A percentile compares a stretch with the other conserved stretches of the same genome.
These are phyloP conservation scores for Royoungia palumana DNA, from an alignment of 768 basidiomycete species.

Conservation along the genomic window DNA sequence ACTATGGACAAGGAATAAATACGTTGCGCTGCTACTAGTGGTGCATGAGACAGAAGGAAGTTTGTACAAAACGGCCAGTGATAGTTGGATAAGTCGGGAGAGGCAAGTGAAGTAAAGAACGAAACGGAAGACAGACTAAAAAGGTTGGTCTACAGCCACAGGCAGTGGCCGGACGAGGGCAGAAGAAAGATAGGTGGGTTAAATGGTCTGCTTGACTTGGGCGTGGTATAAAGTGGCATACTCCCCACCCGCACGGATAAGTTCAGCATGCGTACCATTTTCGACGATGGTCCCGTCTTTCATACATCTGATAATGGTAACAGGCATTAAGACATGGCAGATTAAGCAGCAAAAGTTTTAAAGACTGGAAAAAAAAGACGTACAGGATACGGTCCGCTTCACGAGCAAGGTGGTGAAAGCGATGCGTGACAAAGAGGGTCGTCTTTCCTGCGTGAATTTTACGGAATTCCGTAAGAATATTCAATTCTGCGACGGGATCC, in stretches of 20 bases:
- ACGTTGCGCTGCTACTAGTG: too few relatives aligned
- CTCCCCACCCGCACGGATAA: conserved; percentile 21
- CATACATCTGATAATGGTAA: conserved; percentile 25
- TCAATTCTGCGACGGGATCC: conserved; percentile 52
- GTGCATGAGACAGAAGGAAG: too few relatives aligned
- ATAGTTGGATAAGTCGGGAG: too few relatives aligned
- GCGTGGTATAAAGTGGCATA: conserved; percentile 31
- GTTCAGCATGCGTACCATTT: conserved; percentile 28
- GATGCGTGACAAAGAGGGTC: conserved; percentile 54
- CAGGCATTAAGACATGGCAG: background rate
- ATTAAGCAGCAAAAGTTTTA: too few relatives aligned
- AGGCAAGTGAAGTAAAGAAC: too few relatives aligned
- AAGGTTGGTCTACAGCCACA: too few relatives aligned
- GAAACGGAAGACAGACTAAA: too few relatives aligned
- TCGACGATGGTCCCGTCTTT: conserved; percentile 32
- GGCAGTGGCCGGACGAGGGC: too few relatives aligned
- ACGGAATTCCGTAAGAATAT: conserved; percentile 42
- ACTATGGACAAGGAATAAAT: too few relatives aligned
- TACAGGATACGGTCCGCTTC: conserved; percentile 53
- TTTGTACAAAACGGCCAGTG: too few relatives aligned
- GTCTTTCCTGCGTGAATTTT: conserved; percentile 45
- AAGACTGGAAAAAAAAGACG: conserved; percentile 13
- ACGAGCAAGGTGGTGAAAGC: conserved; percentile 48
- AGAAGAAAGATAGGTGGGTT: background rate
- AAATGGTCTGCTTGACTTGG: conserved; percentile 2